Evolutionary conservation across 371 early-diverging fungal genomes (phyloP).

Genomic region (Apophysomyces ossiformis): DNA sequence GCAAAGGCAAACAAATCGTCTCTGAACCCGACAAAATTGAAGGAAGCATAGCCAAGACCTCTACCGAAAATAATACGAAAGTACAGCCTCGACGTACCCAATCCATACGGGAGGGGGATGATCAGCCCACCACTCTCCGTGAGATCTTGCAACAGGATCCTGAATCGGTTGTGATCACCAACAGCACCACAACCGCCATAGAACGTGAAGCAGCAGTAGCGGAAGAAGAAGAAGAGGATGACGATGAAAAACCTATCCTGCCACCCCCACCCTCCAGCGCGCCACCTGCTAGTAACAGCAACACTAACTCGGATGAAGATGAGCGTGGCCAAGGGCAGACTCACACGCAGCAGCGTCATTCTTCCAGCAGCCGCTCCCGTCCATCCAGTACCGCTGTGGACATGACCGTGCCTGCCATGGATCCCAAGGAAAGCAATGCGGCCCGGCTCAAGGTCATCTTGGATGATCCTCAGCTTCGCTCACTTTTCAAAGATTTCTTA

Average conservation of each 20-base stretch:
- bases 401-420: slow-evolving; percentile 2
- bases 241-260: too few species aligned
- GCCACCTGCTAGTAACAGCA: background rate
- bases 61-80: background rate
- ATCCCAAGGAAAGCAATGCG: slow-evolving; percentile 29
- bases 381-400: slow-evolving; percentile 23
- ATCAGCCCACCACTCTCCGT: slow-evolving; percentile 26
- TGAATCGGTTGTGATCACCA: slow-evolving; percentile 11
- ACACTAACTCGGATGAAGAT: background rate
- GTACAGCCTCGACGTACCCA: slow-evolving; percentile 1
- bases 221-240: background rate
- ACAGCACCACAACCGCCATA: slow-evolving; percentile 9
- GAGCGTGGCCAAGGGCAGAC: too few species aligned
- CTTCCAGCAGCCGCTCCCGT: slow-evolving; percentile 1
- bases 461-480: slow-evolving; percentile 55
- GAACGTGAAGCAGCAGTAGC: background rate
- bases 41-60: background rate
- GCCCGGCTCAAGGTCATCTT: slow-evolving; percentile 60
- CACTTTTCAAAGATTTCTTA: slow-evolving; percentile 66
- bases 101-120: slow-evolving; percentile 14
- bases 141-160: slow-evolving; percentile 32
- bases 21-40: slow-evolving; percentile 12
- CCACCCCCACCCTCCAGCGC: background rate
- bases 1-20: slow-evolving; percentile 31
- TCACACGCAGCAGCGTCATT: too few species aligned